A percentile compares a stretch with the other conserved stretches of the same genome.
These are phyloP conservation scores for Agrocybe chaxingu DNA, from an alignment of 768 basidiomycete species.

Conservation along the genomic window DNA sequence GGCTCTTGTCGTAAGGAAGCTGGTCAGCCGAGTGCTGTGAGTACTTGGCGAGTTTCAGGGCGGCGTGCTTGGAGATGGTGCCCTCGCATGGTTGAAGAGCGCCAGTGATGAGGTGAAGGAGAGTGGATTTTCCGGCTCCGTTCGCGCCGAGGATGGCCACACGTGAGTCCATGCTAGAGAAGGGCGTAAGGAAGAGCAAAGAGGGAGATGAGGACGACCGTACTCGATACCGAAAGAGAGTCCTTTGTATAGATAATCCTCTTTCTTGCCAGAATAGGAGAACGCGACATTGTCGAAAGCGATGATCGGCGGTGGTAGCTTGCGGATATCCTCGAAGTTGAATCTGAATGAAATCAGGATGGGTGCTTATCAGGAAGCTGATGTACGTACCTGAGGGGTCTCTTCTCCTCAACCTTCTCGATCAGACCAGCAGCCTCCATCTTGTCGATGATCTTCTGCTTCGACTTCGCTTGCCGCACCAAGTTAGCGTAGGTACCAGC, in stretches of 20 bases:
- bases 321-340: slow-evolving; percentile 94
- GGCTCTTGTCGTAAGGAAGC: slow-evolving; percentile 87
- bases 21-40: slow-evolving; percentile 99
- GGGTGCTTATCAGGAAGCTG: background rate
- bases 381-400: slow-evolving; percentile 50
- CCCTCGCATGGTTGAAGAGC: slow-evolving; percentile 78
- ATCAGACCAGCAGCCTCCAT: slow-evolving; percentile 99
- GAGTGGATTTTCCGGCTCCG: slow-evolving; percentile 72
- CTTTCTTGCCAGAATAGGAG: slow-evolving; percentile 86
- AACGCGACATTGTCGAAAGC: slow-evolving; percentile 96
- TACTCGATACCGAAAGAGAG: slow-evolving; percentile 98
- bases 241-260: slow-evolving; percentile 84
- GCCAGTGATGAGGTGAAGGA: slow-evolving; percentile 54
- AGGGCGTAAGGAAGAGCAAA: slow-evolving; percentile 13
- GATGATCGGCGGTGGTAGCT: slow-evolving; percentile 94
- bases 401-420: slow-evolving; percentile 80
- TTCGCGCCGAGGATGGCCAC: slow-evolving; percentile 94
- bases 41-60: slow-evolving; percentile 96
- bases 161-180: slow-evolving; percentile 86
- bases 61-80: slow-evolving; percentile 84
- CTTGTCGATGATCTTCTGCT: slow-evolving; percentile 99
- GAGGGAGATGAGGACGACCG: slow-evolving; percentile 12
- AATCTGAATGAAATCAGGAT: slow-evolving; percentile 40
- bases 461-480: slow-evolving; percentile 98
- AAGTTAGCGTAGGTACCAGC: slow-evolving; percentile 99